phyloP scores from a whole-genome alignment of 202 grass and related monocot genomes.

The Schoenoplectus tabernaemontani region DNA sequence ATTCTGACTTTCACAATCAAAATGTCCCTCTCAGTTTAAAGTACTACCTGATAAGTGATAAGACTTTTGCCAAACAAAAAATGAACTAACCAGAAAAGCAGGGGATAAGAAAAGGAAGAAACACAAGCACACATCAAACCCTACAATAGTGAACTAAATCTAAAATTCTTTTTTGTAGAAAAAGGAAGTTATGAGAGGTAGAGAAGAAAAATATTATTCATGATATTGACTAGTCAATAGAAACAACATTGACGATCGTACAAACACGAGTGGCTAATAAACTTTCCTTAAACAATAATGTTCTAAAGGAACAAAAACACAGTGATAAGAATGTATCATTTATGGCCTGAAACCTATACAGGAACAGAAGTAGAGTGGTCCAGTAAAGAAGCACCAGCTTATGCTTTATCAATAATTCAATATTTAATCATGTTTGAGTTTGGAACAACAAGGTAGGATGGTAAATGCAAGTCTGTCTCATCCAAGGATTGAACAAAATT shows the following conservation, averaged over 20 bases:
- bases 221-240: neutral
- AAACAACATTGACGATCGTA: neutral
- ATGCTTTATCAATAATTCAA: neutral
- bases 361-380: constrained; percentile 12
- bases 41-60: neutral
- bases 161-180: too few species aligned
- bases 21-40: neutral
- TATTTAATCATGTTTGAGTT: neutral
- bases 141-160: neutral
- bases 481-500: neutral
- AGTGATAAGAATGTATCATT: neutral
- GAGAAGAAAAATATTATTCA: neutral
- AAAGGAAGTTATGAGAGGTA: neutral
- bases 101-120: neutral
- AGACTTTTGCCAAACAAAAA: neutral
- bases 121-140: neutral
- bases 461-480: neutral
- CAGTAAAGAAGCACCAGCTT: neutral
- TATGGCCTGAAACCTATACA: constrained; percentile 10
- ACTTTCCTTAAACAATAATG: neutral
- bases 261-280: neutral
- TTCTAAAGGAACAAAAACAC: neutral
- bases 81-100: neutral
- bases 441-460: neutral
- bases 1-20: neutral